Base-by-base conservation (phyloP, 2,329 filamentous ascomycete genomes). In the Xylariomycetidae sp. region DNA sequence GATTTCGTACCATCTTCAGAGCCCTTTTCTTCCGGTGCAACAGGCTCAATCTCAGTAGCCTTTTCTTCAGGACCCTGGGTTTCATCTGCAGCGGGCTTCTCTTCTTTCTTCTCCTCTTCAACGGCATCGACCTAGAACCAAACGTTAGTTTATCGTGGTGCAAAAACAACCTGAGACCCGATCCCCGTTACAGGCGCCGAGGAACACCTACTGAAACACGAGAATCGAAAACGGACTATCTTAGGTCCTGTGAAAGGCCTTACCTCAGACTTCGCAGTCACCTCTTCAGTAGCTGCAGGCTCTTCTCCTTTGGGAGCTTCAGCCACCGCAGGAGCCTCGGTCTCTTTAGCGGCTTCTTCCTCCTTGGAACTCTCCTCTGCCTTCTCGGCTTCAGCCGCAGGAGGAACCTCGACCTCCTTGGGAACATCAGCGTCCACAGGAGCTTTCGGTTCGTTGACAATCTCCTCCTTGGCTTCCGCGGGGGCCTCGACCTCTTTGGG, bases 171-270 rank as follows among this genome's bases (percentile, higher is more conserved):
- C 32, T 29, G 37, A 34, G 32, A 29, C 32, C 34, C 34, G 19
- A 34, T 30, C 32, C 38, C 19, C 34, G 38, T 33, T 28, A 40
- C 18, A 40, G 32, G 35, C 32, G 41, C n/a, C 31, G 37, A 42
- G 34, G 41, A 36, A 37, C 27, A 46, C 43, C 43, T 46, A 46
- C 43, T 44, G 30, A 46, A 46, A 31, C 35, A 32, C 25, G 19
- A 37, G 37, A 40, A 46, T 34, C 42, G 41, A 35, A 46, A 46
- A 30, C 43, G 41, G 34, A 37, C 35, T 32, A 44, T 40, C 25
- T 39, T 35, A 44, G 41, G 43, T 26, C 44, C 41, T 41, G 41
- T 44, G 43, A 40, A 41, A 39, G 43, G 31, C 39, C 44, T 47
- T 47, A 47, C 44, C 44, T 47, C 42, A 43, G 34, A 25, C 29